Base-by-base conservation (phyloP, 805 yeast species). In the Saccharomycopsis sp. region DNA sequence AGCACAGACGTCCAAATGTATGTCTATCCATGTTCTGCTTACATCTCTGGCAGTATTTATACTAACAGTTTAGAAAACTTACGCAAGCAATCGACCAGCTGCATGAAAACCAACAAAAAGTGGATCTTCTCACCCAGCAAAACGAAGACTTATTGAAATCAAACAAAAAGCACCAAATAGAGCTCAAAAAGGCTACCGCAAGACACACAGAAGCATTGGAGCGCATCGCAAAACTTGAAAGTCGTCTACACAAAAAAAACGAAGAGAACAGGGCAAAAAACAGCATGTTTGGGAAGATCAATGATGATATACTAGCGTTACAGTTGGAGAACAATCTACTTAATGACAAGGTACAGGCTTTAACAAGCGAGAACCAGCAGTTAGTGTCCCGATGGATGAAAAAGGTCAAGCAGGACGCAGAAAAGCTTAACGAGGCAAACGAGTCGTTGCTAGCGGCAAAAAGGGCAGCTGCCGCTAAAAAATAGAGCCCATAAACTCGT, bases 261-360 rank as follows among this genome's bases (percentile, higher is more conserved):
- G 70, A 69, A 37, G 72, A 69, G 44, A 60, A 65, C n/a, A 58
- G 62, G 1, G 70, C 76, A 24, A 84, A 83, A 68, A 77, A 82
- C 55, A 78, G 78, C 62, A 77, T 84, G 2, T 76, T 83, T 18
- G 87, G 82, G 60, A 71, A 77, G 34, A 68, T 85, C 50, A 85
- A 84, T 59, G 91, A 89, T 65, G 94, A 88, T 64, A 72, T 84
- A 29, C 73, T 88, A 18, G 77, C 84, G 0, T 65, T 76, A 60
- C 79, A 81, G 55, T 44, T 44, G 16, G 48, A 44, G 65, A 73
- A 70, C 56, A 75, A 74, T 57, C 52, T 75, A 4, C 59, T 75
- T 18, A 65, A 68, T 46, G 70, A 67, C 21, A 69, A 67, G 52
- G 68, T 77, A 5, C 65, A 64, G 1, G 66, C 69, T 24, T 64